A percentile compares a stretch with the other conserved stretches of the same genome.
These are phyloP conservation scores for Spinellus fusiger DNA, from an alignment of 192 early-diverging fungal genomes.

Conservation along the genomic window DNA sequence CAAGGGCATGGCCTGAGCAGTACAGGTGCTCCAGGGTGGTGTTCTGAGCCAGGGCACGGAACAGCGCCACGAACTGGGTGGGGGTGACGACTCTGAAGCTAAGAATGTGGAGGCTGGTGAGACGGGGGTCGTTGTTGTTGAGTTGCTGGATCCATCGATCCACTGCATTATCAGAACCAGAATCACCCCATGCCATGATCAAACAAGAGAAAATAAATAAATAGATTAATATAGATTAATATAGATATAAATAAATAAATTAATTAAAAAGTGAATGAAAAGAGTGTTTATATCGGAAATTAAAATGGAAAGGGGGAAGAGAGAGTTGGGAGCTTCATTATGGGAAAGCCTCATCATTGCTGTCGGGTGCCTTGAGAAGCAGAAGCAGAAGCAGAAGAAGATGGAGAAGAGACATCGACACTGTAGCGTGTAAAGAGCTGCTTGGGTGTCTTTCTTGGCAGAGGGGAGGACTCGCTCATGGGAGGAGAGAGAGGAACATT, in stretches of 20 bases:
- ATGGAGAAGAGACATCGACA: background rate
- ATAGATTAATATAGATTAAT: background rate
- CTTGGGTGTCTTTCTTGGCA: background rate
- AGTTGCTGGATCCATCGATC: slow-evolving; percentile 47
- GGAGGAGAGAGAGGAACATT: slow-evolving; percentile 7
- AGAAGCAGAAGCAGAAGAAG: too few relatives aligned
- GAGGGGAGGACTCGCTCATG: slow-evolving; percentile 9
- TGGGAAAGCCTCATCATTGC: too few relatives aligned
- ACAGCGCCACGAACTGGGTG: slow-evolving; percentile 37
- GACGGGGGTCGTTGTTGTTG: slow-evolving; percentile 34
- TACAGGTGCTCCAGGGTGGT: slow-evolving; percentile 42
- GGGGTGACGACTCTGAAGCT: slow-evolving; percentile 41
- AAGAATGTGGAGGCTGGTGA: slow-evolving; percentile 48
- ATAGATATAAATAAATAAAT: background rate
- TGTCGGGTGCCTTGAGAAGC: too few relatives aligned
- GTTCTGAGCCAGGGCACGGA: slow-evolving; percentile 36
- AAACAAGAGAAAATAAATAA: background rate
- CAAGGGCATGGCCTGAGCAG: slow-evolving; percentile 44
- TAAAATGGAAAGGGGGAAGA: too few relatives aligned
- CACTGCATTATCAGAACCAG: slow-evolving; percentile 39
- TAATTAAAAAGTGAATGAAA: too few relatives aligned
- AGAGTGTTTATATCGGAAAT: too few relatives aligned
- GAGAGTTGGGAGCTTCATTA: too few relatives aligned
- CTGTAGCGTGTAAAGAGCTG: background rate
- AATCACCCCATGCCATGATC: slow-evolving; percentile 44